Percentiles rank a stretch among this genome's conserved stretches.
phyloP scores from a whole-genome alignment of 495 filamentous ascomycete species.

The Aspergillus egyptiacus region DNA sequence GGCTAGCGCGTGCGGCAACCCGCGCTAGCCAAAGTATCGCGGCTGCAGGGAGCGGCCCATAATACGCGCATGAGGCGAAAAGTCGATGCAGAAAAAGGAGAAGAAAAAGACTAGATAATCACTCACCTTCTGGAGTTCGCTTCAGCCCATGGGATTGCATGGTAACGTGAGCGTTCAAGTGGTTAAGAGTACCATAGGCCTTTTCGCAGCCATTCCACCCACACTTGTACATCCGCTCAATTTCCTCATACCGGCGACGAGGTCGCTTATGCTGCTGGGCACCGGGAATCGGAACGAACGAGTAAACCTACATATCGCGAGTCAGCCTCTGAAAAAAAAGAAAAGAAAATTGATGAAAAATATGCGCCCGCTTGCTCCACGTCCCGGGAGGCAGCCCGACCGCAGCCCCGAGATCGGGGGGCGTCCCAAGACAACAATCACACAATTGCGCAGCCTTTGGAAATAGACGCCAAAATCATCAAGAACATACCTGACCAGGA shows the following conservation, averaged over 20 bases:
- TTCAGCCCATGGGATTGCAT: conserved; percentile 95
- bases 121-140: conserved; percentile 91
- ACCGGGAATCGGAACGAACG: conserved; percentile 95
- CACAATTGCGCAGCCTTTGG: conserved; percentile 27
- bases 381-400: conserved; percentile 20
- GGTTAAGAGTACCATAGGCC: conserved; percentile 93
- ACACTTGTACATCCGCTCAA: conserved; percentile 99
- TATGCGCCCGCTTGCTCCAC: conserved; percentile 29
- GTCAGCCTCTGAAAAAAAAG: conserved; percentile 12
- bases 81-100: conserved; percentile 9
- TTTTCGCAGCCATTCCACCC: conserved; percentile 98
- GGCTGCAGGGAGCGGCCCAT: conserved; percentile 35
- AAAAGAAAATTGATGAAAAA: conserved; percentile 19
- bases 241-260: conserved; percentile 91
- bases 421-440: conserved; percentile 31
- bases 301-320: conserved; percentile 68
- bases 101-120: no score
- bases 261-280: conserved; percentile 97
- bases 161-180: conserved; percentile 93
- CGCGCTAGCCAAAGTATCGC: conserved; percentile 36
- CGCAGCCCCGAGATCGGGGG: conserved; percentile 19
- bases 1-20: conserved; percentile 35
- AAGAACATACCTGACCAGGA: conserved; percentile 66
- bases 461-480: conserved; percentile 33
- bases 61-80: conserved; percentile 2